phyloP scores from a whole-genome alignment of 805 yeast genomes.

The Saccharomycopsis lassenensis region DNA sequence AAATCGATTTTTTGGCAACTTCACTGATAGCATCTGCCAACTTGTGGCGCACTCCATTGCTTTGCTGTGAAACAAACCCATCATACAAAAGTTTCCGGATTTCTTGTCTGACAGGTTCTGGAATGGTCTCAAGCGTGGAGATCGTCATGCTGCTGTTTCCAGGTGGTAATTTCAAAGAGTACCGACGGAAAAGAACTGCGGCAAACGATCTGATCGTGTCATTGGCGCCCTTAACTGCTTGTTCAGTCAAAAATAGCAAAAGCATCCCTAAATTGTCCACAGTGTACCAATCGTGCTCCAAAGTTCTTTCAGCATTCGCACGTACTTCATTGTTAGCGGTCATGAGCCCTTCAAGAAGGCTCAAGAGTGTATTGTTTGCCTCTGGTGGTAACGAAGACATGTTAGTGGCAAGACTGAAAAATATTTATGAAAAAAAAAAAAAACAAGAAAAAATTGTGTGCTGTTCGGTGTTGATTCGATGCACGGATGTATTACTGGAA shows the following conservation, averaged over 20 bases:
- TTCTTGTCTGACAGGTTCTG: slow-evolving; percentile 45
- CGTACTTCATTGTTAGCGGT: slow-evolving; percentile 72
- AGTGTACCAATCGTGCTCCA: slow-evolving; percentile 69
- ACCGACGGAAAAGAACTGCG: slow-evolving; percentile 82
- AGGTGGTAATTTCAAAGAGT: slow-evolving; percentile 72
- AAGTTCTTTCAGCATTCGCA: slow-evolving; percentile 61
- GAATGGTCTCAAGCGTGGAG: slow-evolving; percentile 64
- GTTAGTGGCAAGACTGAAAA: slow-evolving; percentile 8
- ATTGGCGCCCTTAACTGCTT: slow-evolving; percentile 52
- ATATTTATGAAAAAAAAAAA: too few relatives aligned
- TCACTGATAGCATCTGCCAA: slow-evolving; percentile 91
- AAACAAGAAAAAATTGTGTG: too few relatives aligned
- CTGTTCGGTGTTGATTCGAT: too few relatives aligned
- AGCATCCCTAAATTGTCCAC: slow-evolving; percentile 57
- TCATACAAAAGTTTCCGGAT: slow-evolving; percentile 55
- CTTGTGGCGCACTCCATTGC: slow-evolving; percentile 79
- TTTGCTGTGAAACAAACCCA: slow-evolving; percentile 62
- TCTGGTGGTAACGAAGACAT: slow-evolving; percentile 51
- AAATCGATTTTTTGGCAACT: slow-evolving; percentile 58
- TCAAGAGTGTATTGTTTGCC: slow-evolving; percentile 39
- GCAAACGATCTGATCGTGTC: slow-evolving; percentile 58
- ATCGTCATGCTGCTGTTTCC: slow-evolving; percentile 51
- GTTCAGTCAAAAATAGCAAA: slow-evolving; percentile 71
- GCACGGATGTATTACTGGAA: too few relatives aligned
- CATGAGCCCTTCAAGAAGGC: slow-evolving; percentile 55